Percentiles rank a stretch among this genome's conserved stretches.
Conservation (phyloP, 106 monocot species). For the Platanthera zijinensis region DNA sequence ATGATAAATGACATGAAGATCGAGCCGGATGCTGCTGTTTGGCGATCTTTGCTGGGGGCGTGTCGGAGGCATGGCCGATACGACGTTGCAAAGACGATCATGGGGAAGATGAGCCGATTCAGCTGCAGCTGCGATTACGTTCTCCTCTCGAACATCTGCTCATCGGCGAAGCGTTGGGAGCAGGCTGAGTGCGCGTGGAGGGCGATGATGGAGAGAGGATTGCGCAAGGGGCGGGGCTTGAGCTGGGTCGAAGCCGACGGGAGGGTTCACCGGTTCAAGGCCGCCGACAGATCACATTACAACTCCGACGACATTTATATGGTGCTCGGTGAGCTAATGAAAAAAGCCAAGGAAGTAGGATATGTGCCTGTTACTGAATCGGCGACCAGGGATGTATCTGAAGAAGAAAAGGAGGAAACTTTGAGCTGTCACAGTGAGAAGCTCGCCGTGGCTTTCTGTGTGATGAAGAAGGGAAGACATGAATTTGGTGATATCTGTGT, state of each 20-base stretch:
- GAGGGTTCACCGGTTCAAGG: constrained; percentile 29
- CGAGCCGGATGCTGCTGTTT: constrained; percentile 28
- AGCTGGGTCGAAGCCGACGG: constrained; percentile 18
- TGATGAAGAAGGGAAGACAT: constrained; percentile 18
- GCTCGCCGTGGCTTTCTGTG: constrained; percentile 47
- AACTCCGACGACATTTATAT: constrained; percentile 19
- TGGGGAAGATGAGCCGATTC: constrained; percentile 14
- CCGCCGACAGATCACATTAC: constrained; percentile 16
- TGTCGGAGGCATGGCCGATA: constrained; percentile 33
- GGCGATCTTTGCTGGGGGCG: constrained; percentile 45
- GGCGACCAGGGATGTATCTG: constrained; percentile 42
- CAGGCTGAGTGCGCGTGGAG: constrained; percentile 6
- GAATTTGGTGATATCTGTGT: constrained; percentile 45
- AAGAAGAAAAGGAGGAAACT: constrained; percentile 66
- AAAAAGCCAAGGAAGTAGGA: constrained; percentile 28
- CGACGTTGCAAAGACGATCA: constrained; percentile 17
- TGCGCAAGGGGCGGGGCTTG: constrained; percentile 3
- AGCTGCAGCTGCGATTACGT: constrained; percentile 44
- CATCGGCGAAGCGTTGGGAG: constrained; percentile 9
- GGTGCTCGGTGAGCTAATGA: constrained; percentile 22
- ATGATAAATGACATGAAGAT: constrained; percentile 28
- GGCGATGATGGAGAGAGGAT: constrained; percentile 8
- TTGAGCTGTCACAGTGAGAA: constrained; percentile 63
- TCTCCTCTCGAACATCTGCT: constrained; percentile 13
- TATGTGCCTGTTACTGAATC: constrained; percentile 22